Base-by-base conservation (phyloP, 83 land plant species). In the Diphasiastrum complanatum region DNA sequence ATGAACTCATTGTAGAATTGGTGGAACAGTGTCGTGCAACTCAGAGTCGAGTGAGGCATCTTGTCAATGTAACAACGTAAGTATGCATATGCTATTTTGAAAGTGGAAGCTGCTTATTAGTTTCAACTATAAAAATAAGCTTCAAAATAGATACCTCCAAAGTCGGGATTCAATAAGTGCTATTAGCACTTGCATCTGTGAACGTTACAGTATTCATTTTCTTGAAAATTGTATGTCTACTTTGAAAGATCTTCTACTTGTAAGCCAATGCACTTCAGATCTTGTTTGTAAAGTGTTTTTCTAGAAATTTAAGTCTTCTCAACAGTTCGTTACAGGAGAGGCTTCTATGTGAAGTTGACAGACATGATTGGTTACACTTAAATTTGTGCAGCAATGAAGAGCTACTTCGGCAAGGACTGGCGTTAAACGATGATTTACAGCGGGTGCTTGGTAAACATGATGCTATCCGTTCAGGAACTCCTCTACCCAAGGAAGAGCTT, bases 1-100 rank as follows among this genome's bases (percentile, higher is more conserved):
- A 87, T 72, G 97, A 91, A 75, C 77, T 91, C 38, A 87, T 91
- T 6, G 78, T 78, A 36, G 95, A 91, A 50, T 81, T 91, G 47
- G 95, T 82, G 14, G 77, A 68, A 33, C 86, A 78, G 61, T 87
- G 97, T 56, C 86, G 86, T 38, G 29, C 82, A 37, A 71, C 65
- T 56, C 88, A 91, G 62, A 85, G 79, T 46, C 84, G 83, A 67
- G 79, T 87, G 45, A 78, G 85, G 95, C 86, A 87, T 72, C 75
- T 87, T 70, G 69, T 91, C 1, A 80, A 76, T 36, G 45, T 78
- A 22, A 85, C 95, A 24, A 75, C 70, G 97, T 87, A 70, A 63
- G 80, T 75, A 20, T 22, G 43, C 14, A 8, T 38, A 14, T 38
- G 12, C 14, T 14, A 8, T 38, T 8, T 8, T 38, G 14, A 8